Base-by-base conservation (phyloP, 83 land plant species). In the Larix sibirica region DNA sequence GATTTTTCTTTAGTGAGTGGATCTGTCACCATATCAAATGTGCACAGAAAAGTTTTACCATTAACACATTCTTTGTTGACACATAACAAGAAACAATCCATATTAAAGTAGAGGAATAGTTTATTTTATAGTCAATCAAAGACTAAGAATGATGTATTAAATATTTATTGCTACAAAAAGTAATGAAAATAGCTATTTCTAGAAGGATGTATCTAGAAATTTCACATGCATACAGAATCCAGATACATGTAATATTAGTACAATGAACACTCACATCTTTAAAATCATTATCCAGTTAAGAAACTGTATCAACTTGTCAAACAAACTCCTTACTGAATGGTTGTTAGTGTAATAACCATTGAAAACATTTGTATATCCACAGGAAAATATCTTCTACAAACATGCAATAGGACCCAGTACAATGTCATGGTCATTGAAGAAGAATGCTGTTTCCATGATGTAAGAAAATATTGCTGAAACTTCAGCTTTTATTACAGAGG, bases 1-100 rank as follows among this genome's bases (percentile, higher is more conserved):
- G 98, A 90, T 84, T 96, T 98, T 62, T 98, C 99, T 85, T 93
- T 96, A 21, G 90, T 87, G 12, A 91, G 87, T 79, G 98, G 86
- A 88, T 98, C 99, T 97, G 95, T 23, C 50, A 42, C 44, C 38
- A 70, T 10, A 70, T 73, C 54, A 73, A 71, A 42, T 38, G 40
- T n/a, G 40, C 24, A 73, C 21, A 73, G 1, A 73, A 38, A 42
- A 73, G 24, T 18, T 20, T 42, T 73, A 7, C 13, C 44, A 14
- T 73, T n/a, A 40, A 71, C 54, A 6, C 38, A 73, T 36, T 73
- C 54, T 0, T 20, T 73, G 3, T 20, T 73, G 24, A 18, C 40
- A 21, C 23, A 10, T 13, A 14, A 17, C 18, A 17, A 20, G 18
- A n/a, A n/a, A 36, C 21, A 69, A 69, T 5, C n/a, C 42, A 10